phyloP scores from a whole-genome alignment of 1,284 basidiomycete species.

The Puccinia novopanici region DNA sequence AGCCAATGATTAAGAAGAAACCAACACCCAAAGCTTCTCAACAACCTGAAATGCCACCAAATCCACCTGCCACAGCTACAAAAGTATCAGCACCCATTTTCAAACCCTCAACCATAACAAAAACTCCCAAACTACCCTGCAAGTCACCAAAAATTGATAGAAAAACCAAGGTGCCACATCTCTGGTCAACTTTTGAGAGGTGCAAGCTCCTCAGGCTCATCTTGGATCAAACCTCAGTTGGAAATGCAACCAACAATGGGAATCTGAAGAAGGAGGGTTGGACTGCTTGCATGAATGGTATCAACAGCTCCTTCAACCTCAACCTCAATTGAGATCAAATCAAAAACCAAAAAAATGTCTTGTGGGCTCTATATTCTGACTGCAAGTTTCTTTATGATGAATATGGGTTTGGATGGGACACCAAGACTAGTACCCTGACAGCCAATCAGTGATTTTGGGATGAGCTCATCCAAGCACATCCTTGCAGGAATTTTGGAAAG shows the following conservation, averaged over 20 bases:
- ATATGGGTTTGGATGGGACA: conserved; percentile 1
- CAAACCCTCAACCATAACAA: no score
- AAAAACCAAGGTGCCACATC: no score
- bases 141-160: no score
- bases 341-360: background rate
- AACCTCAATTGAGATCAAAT: background rate
- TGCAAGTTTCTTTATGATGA: background rate
- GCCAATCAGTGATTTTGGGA: background rate
- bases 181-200: background rate
- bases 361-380: background rate
- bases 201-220: background rate
- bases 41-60: no score
- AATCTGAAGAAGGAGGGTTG: conserved; percentile 2
- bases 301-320: background rate
- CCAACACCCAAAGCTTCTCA: no score
- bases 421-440: background rate
- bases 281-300: background rate
- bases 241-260: background rate
- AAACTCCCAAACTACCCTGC: no score
- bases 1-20: no score
- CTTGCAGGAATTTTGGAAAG: background rate
- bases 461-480: background rate
- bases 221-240: background rate
- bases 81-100: no score
- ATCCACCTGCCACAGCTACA: no score